Percentiles rank a stretch among this genome's conserved stretches.
phyloP scores from a whole-genome alignment of 192 early-diverging fungal species.

The Allomyces macrogynus region DNA sequence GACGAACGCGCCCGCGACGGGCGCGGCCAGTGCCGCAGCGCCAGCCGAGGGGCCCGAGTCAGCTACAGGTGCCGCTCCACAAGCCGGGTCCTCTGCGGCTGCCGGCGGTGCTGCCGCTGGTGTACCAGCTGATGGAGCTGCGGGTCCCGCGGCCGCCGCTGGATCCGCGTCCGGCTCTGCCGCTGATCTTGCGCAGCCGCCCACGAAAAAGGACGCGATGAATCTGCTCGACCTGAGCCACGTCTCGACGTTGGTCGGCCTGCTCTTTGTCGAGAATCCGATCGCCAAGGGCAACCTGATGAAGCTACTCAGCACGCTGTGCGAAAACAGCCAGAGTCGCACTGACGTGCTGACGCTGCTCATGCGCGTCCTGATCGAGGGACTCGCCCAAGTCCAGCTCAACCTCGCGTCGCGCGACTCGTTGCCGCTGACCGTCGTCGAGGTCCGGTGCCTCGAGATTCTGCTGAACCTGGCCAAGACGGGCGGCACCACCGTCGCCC shows the following conservation, averaged over 20 bases:
- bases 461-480: constrained; percentile 47
- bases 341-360: constrained; percentile 67
- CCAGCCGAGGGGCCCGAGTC: neutral
- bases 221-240: constrained; percentile 67
- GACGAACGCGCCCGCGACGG: constrained; percentile 33
- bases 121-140: neutral
- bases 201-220: constrained; percentile 36
- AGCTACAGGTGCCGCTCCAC: constrained; percentile 14
- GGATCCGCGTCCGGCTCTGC: constrained; percentile 7
- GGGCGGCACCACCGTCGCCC: neutral
- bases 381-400: constrained; percentile 4
- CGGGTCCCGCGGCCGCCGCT: neutral
- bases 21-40: constrained; percentile 7
- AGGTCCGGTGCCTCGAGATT: constrained; percentile 35
- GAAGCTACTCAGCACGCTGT: constrained; percentile 58
- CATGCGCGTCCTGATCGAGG: constrained; percentile 45
- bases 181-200: constrained; percentile 11
- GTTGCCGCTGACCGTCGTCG: constrained; percentile 1
- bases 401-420: constrained; percentile 7
- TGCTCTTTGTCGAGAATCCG: constrained; percentile 73
- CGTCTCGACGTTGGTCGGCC: constrained; percentile 58
- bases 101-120: constrained; percentile 21
- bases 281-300: constrained; percentile 35
- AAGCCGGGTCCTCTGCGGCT: constrained; percentile 32
- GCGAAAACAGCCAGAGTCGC: constrained; percentile 73